Evolutionary conservation across 139 green algal species (phyloP), one percentile per base, ranked within the genome.

Genomic region (Marvania coccoides): DNA sequence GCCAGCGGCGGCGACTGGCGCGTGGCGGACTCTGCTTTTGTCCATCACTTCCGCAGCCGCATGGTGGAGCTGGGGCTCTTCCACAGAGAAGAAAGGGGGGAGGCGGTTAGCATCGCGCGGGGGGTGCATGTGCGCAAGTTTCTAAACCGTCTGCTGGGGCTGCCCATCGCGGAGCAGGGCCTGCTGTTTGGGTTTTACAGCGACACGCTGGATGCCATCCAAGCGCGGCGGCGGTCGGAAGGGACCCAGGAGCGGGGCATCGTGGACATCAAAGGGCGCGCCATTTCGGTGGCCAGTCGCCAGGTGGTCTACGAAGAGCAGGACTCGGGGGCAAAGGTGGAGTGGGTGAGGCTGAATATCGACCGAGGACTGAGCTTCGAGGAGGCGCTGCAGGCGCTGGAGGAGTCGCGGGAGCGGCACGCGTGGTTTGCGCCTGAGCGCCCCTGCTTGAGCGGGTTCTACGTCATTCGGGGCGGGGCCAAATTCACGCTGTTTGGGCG

Each of bases 111-210:
- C n/a, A n/a, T n/a, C n/a, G n/a, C n/a, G n/a, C n/a, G n/a, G n/a
- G n/a, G n/a, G n/a, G n/a, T n/a, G n/a, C n/a, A n/a, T n/a, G 54
- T 79, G 19, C 61, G 66, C 19, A 65, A 55, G 46, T 88, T 91
- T 53, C 74, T 94, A 3, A 94, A 94, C 77, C 76, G 87, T 9
- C 60, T 92, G 66, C 75, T 94, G 54, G 88, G 80, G 3, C 39
- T 94, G 42, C 53, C 38, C 4, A 69, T 91, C 34, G 71, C 73
- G 4, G 72, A 84, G 55, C 88, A 95, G 65, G 77, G 81, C 46
- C 55, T 78, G 31, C 56, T 90, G 23, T 90, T 90, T 62, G n/a
- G 61, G 14, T 83, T 74, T 47, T 83, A 73, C 64, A 63, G n/a
- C 5, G 57, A 63, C 23, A 69, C 55, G 2, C 34, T n/a, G n/a